These are phyloP conservation scores for Aegilops longissima DNA, from an alignment of 176 grass and related monocot species.

Conservation along the genomic window DNA sequence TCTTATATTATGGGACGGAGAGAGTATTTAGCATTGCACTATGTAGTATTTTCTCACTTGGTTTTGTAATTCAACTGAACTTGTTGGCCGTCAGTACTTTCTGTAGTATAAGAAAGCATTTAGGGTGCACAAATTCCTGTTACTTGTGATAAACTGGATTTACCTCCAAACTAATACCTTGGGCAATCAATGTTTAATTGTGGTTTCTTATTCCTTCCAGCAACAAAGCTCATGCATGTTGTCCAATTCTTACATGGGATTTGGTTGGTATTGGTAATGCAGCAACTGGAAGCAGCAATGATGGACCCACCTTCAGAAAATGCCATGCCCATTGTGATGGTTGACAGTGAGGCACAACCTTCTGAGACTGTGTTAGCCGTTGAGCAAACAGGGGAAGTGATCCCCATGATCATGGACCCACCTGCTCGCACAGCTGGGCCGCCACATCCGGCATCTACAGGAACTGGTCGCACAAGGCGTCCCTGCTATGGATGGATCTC, in stretches of 20 bases:
- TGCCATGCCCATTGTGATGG: background rate
- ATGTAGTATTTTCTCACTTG: background rate
- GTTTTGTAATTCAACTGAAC: background rate
- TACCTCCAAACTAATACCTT: background rate
- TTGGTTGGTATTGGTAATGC: background rate
- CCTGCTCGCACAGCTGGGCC: background rate
- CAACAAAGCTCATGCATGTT: background rate
- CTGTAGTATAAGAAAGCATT: background rate
- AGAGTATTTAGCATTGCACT: background rate
- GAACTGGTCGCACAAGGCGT: background rate
- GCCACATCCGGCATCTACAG: background rate
- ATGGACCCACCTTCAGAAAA: background rate
- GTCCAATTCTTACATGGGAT: background rate
- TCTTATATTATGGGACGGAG: too few species aligned
- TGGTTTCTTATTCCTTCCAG: background rate
- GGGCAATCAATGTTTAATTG: background rate
- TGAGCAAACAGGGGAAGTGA: background rate
- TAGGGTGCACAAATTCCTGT: background rate
- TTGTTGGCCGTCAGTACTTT: background rate
- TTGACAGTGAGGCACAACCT: background rate
- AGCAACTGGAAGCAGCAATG: constrained; percentile 4
- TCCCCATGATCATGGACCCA: background rate
- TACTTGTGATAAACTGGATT: background rate
- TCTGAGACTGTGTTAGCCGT: background rate
- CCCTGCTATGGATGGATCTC: constrained; percentile 39